A percentile compares a stretch with the other conserved stretches of the same genome.
Evolutionary conservation across 2,329 filamentous ascomycete genomes (phyloP).

Genomic region (Coniella lustricola): DNA sequence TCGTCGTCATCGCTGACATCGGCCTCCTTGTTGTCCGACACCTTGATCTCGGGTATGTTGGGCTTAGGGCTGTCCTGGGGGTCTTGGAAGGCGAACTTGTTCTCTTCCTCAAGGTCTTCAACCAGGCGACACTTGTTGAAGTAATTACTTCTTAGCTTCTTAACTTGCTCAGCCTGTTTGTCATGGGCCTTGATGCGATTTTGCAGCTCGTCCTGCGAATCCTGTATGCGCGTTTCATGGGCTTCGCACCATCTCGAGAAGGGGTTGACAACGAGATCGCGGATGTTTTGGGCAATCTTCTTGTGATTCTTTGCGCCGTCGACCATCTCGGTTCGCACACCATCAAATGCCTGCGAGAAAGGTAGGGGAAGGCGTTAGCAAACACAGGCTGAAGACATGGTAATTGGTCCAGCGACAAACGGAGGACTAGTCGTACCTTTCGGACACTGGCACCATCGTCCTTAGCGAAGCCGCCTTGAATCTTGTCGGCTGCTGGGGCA

Average conservation of each 20-base stretch:
- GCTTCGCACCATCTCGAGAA: slow-evolving; percentile 96
- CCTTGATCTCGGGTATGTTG: slow-evolving; percentile 77
- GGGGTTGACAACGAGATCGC: slow-evolving; percentile 88
- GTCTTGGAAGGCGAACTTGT: slow-evolving; percentile 94
- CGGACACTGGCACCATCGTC: slow-evolving; percentile 94
- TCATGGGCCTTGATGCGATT: slow-evolving; percentile 86
- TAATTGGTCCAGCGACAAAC: not conserved
- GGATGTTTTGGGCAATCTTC: slow-evolving; percentile 94
- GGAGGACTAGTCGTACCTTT: slow-evolving; percentile 59
- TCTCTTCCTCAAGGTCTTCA: slow-evolving; percentile 96
- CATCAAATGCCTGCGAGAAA: slow-evolving; percentile 74
- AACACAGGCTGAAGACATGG: not conserved
- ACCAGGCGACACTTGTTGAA: slow-evolving; percentile 98
- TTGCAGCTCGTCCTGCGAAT: slow-evolving; percentile 92
- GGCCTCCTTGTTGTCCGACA: slow-evolving; percentile 56
- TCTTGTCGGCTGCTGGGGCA: slow-evolving; percentile 70
- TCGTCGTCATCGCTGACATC: slow-evolving; percentile 70
- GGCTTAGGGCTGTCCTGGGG: slow-evolving; percentile 63
- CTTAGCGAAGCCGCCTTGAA: slow-evolving; percentile 74
- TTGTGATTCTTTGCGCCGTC: slow-evolving; percentile 84
- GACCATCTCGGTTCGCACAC: slow-evolving; percentile 85
- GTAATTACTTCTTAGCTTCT: slow-evolving; percentile 91
- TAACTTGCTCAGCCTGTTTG: slow-evolving; percentile 80
- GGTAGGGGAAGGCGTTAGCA: not conserved
- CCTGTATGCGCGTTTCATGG: slow-evolving; percentile 83